A percentile compares a stretch with the other conserved stretches of the same genome.
Evolutionary conservation across 2,329 filamentous ascomycete genomes (phyloP).

Genomic region (Aspergillus pseudonomiae): DNA sequence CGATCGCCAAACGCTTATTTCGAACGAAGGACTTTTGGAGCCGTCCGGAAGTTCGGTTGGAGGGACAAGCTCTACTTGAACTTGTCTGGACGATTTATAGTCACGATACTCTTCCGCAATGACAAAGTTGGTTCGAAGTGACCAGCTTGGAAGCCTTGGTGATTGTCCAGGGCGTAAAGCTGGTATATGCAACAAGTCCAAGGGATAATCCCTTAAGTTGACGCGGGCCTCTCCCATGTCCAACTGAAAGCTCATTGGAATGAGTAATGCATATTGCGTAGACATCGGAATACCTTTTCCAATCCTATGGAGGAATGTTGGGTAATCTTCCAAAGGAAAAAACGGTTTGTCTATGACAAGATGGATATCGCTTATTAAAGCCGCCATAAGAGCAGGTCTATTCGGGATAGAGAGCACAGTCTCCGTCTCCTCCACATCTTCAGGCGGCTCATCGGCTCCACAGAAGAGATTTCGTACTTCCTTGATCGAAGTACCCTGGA

Average conservation of each 20-base stretch:
- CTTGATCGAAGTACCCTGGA: slow-evolving; percentile 72
- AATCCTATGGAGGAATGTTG: slow-evolving; percentile 81
- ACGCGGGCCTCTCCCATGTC: slow-evolving; percentile 88
- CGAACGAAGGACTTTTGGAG: slow-evolving; percentile 66
- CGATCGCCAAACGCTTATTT: slow-evolving; percentile 84
- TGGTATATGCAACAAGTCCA: slow-evolving; percentile 89
- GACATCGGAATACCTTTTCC: slow-evolving; percentile 96
- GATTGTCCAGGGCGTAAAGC: slow-evolving; percentile 79
- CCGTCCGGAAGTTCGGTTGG: slow-evolving; percentile 62
- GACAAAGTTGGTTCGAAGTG: slow-evolving; percentile 87
- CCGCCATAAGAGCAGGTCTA: slow-evolving; percentile 79
- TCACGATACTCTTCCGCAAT: slow-evolving; percentile 92
- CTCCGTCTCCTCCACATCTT: slow-evolving; percentile 81
- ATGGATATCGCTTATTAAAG: slow-evolving; percentile 81
- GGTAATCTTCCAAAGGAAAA: slow-evolving; percentile 79
- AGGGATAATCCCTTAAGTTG: slow-evolving; percentile 88
- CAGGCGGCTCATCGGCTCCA: slow-evolving; percentile 77
- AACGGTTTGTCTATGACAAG: slow-evolving; percentile 88
- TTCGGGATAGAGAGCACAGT: slow-evolving; percentile 83
- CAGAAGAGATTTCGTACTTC: slow-evolving; percentile 80
- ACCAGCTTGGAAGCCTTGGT: slow-evolving; percentile 76
- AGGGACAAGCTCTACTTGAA: slow-evolving; percentile 82
- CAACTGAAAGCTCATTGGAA: slow-evolving; percentile 87
- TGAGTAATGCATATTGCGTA: slow-evolving; percentile 84
- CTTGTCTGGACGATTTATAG: slow-evolving; percentile 74